These are phyloP conservation scores for Neofusicoccum parvum DNA, from an alignment of 2,329 filamentous ascomycete species.

Conservation along the genomic window DNA sequence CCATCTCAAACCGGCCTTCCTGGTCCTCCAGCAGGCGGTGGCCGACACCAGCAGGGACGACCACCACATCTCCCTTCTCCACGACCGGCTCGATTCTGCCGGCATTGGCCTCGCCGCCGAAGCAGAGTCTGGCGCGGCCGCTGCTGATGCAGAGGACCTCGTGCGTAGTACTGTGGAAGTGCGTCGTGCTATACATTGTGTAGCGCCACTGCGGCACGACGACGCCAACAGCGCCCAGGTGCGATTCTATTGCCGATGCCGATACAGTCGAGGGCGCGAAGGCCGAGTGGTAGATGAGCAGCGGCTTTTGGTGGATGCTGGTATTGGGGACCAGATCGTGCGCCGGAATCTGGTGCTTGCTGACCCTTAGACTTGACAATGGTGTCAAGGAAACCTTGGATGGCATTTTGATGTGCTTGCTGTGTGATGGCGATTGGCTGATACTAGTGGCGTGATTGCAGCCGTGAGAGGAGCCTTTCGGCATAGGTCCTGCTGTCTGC, in stretches of 20 bases:
- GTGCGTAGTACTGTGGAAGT: conserved; percentile 70
- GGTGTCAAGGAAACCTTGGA: conserved; percentile 40
- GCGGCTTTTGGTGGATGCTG: conserved; percentile 62
- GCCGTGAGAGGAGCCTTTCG: background rate
- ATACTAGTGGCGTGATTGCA: background rate
- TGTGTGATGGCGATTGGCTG: background rate
- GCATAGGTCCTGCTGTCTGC: background rate
- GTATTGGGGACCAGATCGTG: conserved; percentile 65
- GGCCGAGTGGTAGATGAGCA: conserved; percentile 66
- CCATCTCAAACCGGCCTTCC: conserved; percentile 63
- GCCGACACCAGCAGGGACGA: conserved; percentile 67
- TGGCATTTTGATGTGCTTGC: conserved; percentile 1
- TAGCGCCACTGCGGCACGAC: conserved; percentile 68
- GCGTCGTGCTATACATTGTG: conserved; percentile 66
- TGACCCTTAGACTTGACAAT: conserved; percentile 57
- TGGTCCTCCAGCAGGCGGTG: conserved; percentile 64
- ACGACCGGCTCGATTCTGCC: conserved; percentile 58
- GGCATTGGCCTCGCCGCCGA: conserved; percentile 66
- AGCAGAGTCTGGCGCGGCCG: conserved; percentile 64
- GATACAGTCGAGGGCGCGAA: conserved; percentile 50
- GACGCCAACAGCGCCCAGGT: conserved; percentile 56
- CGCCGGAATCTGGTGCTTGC: conserved; percentile 60
- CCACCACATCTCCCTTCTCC: conserved; percentile 62
- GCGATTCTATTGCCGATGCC: conserved; percentile 57
- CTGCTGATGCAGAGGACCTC: conserved; percentile 64